phyloP scores from a whole-genome alignment of 306 rosid species.

The Citrullus amarus region DNA sequence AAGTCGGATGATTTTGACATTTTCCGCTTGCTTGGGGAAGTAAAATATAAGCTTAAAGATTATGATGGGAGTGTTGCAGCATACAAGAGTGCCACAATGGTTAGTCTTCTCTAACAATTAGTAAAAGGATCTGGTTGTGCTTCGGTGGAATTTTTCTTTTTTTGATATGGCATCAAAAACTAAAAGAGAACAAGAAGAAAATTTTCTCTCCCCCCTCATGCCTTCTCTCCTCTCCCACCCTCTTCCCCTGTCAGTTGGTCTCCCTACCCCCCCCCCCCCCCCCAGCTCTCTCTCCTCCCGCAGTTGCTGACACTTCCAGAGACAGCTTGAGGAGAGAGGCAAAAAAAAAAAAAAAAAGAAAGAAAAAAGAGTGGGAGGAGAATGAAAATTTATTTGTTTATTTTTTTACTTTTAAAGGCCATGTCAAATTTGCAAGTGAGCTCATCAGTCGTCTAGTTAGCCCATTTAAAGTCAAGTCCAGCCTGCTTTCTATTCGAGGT shows the following conservation, averaged over 20 bases:
- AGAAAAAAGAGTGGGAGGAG: background rate
- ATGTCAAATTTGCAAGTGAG: background rate
- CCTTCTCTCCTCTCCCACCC: background rate
- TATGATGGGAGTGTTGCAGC: constrained; percentile 77
- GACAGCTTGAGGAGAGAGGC: background rate
- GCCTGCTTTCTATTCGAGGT: background rate
- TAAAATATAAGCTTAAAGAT: constrained; percentile 64
- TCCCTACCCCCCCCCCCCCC: background rate
- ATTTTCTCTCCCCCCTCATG: background rate
- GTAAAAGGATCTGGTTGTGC: background rate
- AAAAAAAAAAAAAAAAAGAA: too few species aligned
- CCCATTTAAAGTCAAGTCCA: background rate
- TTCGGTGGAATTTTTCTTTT: background rate
- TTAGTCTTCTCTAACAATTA: constrained; percentile 29
- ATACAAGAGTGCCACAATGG: constrained; percentile 56
- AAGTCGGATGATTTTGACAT: constrained; percentile 67
- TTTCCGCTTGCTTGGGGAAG: constrained; percentile 90
- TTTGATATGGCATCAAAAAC: background rate
- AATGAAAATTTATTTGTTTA: too few species aligned
- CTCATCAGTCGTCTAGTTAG: background rate
- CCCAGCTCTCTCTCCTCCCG: background rate
- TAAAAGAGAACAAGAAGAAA: background rate
- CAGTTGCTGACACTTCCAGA: background rate
- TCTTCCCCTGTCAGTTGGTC: background rate
- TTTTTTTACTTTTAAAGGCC: background rate